Evolutionary conservation across 208 protist species (phyloP).

Genomic region (Borovskyia barvae): DNA sequence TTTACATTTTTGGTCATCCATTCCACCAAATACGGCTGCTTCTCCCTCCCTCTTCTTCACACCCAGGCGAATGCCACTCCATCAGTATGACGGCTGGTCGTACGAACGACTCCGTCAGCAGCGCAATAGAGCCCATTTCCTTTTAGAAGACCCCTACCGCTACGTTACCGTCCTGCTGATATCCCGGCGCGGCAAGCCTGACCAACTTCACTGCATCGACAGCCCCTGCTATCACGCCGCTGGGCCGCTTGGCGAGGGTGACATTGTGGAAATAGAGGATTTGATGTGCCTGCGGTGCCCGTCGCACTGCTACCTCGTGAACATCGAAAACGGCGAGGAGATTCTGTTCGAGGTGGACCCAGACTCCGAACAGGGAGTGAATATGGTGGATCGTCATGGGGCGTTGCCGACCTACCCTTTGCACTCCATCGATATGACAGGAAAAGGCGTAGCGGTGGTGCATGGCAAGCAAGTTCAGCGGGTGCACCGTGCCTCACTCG

Average conservation of each 20-base stretch:
- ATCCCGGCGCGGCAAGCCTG: slow-evolving; percentile 2
- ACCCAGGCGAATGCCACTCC: slow-evolving; percentile 23
- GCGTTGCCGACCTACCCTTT: slow-evolving; percentile 21
- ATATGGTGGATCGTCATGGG: slow-evolving; percentile 22
- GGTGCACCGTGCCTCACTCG: slow-evolving; percentile 54
- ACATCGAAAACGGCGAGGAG: slow-evolving; percentile 70
- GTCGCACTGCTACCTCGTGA: slow-evolving; percentile 78
- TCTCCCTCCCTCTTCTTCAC: not conserved
- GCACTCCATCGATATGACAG: slow-evolving; percentile 12
- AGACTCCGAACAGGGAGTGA: slow-evolving; percentile 12
- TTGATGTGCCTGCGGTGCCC: slow-evolving; percentile 82
- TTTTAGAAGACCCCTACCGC: slow-evolving; percentile 75
- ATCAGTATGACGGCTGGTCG: slow-evolving; percentile 84
- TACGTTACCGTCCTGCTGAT: slow-evolving; percentile 81
- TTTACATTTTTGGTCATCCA: not conserved
- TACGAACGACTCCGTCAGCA: slow-evolving; percentile 62
- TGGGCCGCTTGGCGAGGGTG: slow-evolving; percentile 80
- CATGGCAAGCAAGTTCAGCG: slow-evolving; percentile 59
- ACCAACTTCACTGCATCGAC: slow-evolving; percentile 74
- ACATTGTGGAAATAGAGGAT: slow-evolving; percentile 81
- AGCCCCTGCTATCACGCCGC: slow-evolving; percentile 83
- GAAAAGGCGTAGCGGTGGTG: slow-evolving; percentile 17
- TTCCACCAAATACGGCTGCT: not conserved
- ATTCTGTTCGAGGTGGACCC: slow-evolving; percentile 43
- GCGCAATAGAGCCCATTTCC: slow-evolving; percentile 79